A percentile compares a stretch with the other conserved stretches of the same genome.
These are phyloP conservation scores for Wickerhamiella sergipiensis DNA, from an alignment of 805 yeast genomes.

Conservation along the genomic window DNA sequence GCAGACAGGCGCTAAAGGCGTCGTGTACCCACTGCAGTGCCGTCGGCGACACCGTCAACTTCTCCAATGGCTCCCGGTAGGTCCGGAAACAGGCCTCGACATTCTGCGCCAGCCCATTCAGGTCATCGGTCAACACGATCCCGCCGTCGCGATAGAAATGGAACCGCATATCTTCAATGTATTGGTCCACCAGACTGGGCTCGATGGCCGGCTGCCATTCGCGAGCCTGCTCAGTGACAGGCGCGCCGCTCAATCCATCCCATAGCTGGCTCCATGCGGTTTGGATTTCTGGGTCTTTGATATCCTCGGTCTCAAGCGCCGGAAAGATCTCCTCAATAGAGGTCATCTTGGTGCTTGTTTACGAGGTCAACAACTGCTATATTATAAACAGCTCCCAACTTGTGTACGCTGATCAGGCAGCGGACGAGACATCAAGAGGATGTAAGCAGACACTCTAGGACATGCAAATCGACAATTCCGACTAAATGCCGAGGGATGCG, in stretches of 20 bases:
- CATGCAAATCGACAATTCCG: too few species aligned
- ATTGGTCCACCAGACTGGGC: conserved; percentile 1
- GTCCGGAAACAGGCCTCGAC: background rate
- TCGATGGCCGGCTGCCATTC: conserved; percentile 1
- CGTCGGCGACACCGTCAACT: background rate
- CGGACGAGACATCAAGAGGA: background rate
- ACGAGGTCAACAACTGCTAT: background rate
- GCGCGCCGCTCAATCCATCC: background rate
- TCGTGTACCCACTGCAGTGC: background rate
- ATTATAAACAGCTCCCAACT: background rate
- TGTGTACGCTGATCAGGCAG: background rate
- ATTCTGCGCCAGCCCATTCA: background rate
- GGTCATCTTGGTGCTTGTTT: background rate
- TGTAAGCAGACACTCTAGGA: too few species aligned
- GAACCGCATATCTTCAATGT: conserved; percentile 3
- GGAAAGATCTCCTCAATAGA: conserved; percentile 4
- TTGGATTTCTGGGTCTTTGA: background rate
- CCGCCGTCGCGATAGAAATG: background rate
- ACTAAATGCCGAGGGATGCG: too few species aligned
- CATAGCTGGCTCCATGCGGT: background rate
- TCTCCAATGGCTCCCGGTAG: background rate
- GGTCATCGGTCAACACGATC: background rate
- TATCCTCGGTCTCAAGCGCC: conserved; percentile 1
- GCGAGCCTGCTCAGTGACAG: conserved; percentile 1
- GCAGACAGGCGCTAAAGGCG: background rate